phyloP scores from a whole-genome alignment of 352 stramenopile genomes.

The Globisporangium abappressorium region DNA sequence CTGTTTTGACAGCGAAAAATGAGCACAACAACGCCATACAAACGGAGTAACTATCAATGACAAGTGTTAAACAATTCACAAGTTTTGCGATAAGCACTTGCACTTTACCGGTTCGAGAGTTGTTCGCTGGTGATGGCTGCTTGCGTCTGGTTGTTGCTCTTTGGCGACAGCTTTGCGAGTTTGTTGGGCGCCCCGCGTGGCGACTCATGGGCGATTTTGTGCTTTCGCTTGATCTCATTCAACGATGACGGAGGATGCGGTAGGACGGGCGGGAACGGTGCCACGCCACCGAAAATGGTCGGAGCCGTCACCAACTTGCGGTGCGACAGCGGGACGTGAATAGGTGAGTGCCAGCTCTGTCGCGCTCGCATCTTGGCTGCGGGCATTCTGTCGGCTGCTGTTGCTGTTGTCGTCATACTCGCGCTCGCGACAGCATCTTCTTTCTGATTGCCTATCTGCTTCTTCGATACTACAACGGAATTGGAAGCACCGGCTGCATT shows the following conservation, averaged over 20 bases:
- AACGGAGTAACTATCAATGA: background rate
- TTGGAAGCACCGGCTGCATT: conserved; percentile 16
- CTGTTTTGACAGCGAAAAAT: conserved; percentile 10
- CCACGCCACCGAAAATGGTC: conserved; percentile 40
- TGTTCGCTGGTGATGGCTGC: conserved; percentile 10
- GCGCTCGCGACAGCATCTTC: conserved; percentile 10
- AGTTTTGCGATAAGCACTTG: background rate
- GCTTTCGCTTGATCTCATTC: conserved; percentile 3
- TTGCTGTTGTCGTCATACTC: background rate
- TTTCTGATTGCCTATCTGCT: conserved; percentile 20
- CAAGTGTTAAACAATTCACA: background rate
- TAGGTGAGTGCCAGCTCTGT: conserved; percentile 59
- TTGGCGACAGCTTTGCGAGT: conserved; percentile 16
- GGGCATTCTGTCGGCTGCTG: background rate
- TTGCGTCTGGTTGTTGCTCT: conserved; percentile 12
- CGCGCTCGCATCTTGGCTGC: background rate
- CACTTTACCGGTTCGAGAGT: conserved; percentile 21
- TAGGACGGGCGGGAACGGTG: conserved; percentile 32
- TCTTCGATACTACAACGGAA: background rate
- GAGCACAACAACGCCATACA: background rate
- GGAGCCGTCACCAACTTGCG: conserved; percentile 58
- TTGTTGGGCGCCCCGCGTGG: conserved; percentile 13
- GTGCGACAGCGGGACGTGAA: conserved; percentile 59
- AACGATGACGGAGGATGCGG: conserved; percentile 10
- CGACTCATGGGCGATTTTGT: conserved; percentile 2